Evolutionary conservation across 1,139 yeast genomes (phyloP).

Genomic region (Candida freyschussii): DNA sequence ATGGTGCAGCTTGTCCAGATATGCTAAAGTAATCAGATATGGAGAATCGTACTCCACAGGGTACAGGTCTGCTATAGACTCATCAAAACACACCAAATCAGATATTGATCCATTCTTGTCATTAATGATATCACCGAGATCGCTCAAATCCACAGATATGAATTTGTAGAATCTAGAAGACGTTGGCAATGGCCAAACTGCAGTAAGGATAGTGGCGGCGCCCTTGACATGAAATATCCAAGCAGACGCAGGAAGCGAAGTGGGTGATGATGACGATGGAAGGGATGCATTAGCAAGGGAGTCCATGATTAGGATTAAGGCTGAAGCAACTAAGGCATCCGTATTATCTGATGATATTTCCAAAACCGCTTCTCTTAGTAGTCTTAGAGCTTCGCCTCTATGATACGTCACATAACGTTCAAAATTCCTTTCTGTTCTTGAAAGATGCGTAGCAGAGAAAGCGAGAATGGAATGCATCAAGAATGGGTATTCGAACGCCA

Average conservation of each 20-base stretch:
- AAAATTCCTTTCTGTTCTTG: conserved; percentile 69
- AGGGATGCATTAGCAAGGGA: conserved; percentile 88
- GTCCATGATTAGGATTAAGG: conserved; percentile 84
- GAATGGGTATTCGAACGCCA: conserved; percentile 85
- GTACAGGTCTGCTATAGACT: conserved; percentile 75
- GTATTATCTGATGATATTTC: conserved; percentile 80
- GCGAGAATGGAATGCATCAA: conserved; percentile 89
- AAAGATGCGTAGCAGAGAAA: conserved; percentile 85
- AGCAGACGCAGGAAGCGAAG: conserved; percentile 82
- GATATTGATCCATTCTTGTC: conserved; percentile 41
- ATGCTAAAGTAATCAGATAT: conserved; percentile 78
- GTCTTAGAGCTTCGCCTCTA: conserved; percentile 77
- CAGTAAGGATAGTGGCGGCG: conserved; percentile 89
- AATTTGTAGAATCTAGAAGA: conserved; percentile 68
- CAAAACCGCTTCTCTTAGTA: conserved; percentile 79
- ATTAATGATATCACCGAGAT: conserved; percentile 74
- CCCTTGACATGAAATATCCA: conserved; percentile 98
- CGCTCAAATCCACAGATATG: conserved; percentile 71
- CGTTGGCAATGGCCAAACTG: conserved; percentile 90
- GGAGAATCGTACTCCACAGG: conserved; percentile 85
- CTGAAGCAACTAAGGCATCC: conserved; percentile 90
- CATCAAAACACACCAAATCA: conserved; percentile 78
- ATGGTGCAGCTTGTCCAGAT: conserved; percentile 74
- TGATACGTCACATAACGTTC: conserved; percentile 85
- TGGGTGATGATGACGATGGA: conserved; percentile 53